phyloP scores from a whole-genome alignment of 1,284 basidiomycete species.

The Ceratobasidium theobromae region DNA sequence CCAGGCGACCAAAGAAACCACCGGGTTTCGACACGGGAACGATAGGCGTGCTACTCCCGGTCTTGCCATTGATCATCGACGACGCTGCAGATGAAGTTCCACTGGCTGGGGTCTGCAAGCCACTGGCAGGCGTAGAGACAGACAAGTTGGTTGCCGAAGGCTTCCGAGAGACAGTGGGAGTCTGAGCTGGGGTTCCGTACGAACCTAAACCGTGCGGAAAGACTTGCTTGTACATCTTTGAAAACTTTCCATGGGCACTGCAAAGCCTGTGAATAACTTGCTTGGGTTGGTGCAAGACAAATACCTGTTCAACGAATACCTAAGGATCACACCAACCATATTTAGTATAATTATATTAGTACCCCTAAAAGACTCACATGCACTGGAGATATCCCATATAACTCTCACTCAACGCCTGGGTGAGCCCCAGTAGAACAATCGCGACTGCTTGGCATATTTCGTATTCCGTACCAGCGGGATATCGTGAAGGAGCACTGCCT shows the following conservation, averaged over 20 bases:
- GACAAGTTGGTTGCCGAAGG: constrained; percentile 37
- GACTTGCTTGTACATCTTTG: constrained; percentile 71
- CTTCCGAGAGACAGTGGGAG: constrained; percentile 50
- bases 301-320: constrained; percentile 62
- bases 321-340: constrained; percentile 37
- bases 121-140: not conserved
- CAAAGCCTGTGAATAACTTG: not conserved
- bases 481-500: constrained; percentile 46
- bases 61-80: constrained; percentile 23
- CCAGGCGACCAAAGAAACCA: constrained; percentile 47
- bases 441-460: constrained; percentile 72
- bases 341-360: not conserved
- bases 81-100: constrained; percentile 28
- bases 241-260: constrained; percentile 72
- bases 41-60: constrained; percentile 36
- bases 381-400: constrained; percentile 79
- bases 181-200: constrained; percentile 53
- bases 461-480: constrained; percentile 66
- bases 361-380: constrained; percentile 50
- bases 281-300: constrained; percentile 36
- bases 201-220: constrained; percentile 66
- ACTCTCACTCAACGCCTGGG: constrained; percentile 59
- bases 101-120: constrained; percentile 15
- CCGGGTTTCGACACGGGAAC: not conserved
- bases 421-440: constrained; percentile 65